phyloP scores from a whole-genome alignment of 805 yeast species.

The Candida fluviatilis region DNA sequence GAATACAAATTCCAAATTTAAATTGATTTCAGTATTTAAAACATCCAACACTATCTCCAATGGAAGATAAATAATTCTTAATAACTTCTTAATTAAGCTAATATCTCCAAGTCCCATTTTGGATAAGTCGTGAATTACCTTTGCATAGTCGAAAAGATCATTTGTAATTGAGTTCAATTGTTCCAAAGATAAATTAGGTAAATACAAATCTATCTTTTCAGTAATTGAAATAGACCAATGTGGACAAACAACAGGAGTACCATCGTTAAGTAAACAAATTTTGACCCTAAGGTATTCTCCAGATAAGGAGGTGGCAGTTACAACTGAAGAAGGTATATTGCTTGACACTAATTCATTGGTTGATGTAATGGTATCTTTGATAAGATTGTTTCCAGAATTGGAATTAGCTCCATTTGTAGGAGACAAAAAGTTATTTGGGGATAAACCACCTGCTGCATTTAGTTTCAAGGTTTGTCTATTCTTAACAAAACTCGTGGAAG shows the following conservation, averaged over 20 bases:
- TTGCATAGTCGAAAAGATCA: conserved; percentile 36
- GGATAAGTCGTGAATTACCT: conserved; percentile 35
- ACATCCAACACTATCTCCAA: conserved; percentile 54
- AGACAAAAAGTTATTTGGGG: conserved; percentile 38
- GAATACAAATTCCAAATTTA: conserved; percentile 71
- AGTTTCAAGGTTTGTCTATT: conserved; percentile 22
- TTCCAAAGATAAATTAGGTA: conserved; percentile 53
- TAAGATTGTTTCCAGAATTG: conserved; percentile 6
- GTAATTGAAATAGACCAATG: conserved; percentile 50
- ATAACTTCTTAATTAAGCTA: conserved; percentile 37
- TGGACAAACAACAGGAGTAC: conserved; percentile 82
- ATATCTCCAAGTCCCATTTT: conserved; percentile 34
- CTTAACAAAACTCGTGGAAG: conserved; percentile 56
- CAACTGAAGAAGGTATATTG: conserved; percentile 51
- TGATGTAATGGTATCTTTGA: conserved; percentile 9
- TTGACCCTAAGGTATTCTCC: conserved; percentile 73
- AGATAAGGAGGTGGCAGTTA: conserved; percentile 84
- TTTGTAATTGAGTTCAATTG: conserved; percentile 40
- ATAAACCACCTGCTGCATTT: conserved; percentile 37
- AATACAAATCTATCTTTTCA: conserved; percentile 51
- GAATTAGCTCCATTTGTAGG: conserved; percentile 18
- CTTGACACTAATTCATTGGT: conserved; percentile 17
- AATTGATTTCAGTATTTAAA: conserved; percentile 56
- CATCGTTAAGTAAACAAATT: conserved; percentile 73
- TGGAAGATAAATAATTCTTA: conserved; percentile 51